These are phyloP conservation scores for Talaromyces stipitatus DNA, from an alignment of 495 filamentous ascomycete genomes.

Conservation along the genomic window DNA sequence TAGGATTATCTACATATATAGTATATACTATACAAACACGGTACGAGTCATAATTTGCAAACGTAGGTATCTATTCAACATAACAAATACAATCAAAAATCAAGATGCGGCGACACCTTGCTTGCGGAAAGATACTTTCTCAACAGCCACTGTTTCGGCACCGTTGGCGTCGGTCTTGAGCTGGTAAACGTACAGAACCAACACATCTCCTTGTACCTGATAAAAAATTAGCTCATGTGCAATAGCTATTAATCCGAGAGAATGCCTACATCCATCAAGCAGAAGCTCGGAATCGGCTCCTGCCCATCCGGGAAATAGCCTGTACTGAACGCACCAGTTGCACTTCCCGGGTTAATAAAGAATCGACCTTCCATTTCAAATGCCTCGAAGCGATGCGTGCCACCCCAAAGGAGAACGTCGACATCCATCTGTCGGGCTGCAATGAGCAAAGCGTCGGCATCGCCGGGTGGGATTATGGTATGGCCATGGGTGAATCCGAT, in stretches of 20 bases:
- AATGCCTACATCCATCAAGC: slow-evolving; percentile 91
- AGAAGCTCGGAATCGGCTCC: slow-evolving; percentile 89
- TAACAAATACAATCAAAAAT: slow-evolving; percentile 9
- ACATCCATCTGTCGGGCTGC: slow-evolving; percentile 94
- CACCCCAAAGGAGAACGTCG: slow-evolving; percentile 93
- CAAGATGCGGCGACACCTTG: slow-evolving; percentile 39
- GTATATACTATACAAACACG: background rate
- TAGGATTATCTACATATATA: background rate
- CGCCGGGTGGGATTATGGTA: slow-evolving; percentile 83
- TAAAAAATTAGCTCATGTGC: slow-evolving; percentile 3
- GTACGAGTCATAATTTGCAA: slow-evolving; percentile 6
- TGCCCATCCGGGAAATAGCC: slow-evolving; percentile 66
- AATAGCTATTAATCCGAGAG: background rate
- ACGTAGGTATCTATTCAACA: slow-evolving; percentile 26
- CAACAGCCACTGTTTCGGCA: slow-evolving; percentile 85
- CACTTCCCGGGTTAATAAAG: slow-evolving; percentile 97
- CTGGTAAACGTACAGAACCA: slow-evolving; percentile 97
- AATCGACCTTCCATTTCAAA: slow-evolving; percentile 99
- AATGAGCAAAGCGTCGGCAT: slow-evolving; percentile 86
- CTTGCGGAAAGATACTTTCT: slow-evolving; percentile 97
- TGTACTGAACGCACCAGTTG: slow-evolving; percentile 73
- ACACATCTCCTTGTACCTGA: slow-evolving; percentile 93
- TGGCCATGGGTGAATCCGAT: slow-evolving; percentile 97
- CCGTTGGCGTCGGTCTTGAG: slow-evolving; percentile 83
- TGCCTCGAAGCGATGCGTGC: slow-evolving; percentile 95